These are phyloP conservation scores for Candida hispaniensis DNA, from an alignment of 805 yeast species.

Conservation along the genomic window DNA sequence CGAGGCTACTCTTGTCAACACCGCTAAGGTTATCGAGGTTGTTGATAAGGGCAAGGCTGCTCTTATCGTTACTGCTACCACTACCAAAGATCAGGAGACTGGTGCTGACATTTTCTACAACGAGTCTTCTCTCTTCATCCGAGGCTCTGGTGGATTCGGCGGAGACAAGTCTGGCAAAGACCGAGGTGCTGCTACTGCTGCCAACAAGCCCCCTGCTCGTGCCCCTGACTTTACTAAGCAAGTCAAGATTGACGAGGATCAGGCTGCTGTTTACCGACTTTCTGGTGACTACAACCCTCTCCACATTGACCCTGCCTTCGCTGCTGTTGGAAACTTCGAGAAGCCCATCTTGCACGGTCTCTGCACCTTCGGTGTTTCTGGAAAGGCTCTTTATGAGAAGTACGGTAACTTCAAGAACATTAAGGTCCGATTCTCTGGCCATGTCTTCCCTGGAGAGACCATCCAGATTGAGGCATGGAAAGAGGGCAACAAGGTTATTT, in stretches of 20 bases:
- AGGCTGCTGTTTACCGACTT: conserved; percentile 82
- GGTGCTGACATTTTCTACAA: conserved; percentile 67
- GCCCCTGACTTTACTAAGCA: conserved; percentile 57
- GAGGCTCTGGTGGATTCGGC: conserved; percentile 52
- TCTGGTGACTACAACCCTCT: conserved; percentile 93
- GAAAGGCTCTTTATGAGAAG: conserved; percentile 64
- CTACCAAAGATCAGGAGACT: conserved; percentile 54
- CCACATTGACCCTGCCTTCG: conserved; percentile 87
- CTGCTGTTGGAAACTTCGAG: conserved; percentile 75
- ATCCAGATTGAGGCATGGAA: conserved; percentile 79
- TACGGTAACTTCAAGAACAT: conserved; percentile 75
- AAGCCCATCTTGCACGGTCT: conserved; percentile 89
- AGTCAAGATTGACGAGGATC: conserved; percentile 52
- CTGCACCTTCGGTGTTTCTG: conserved; percentile 74
- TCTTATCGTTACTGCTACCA: conserved; percentile 55
- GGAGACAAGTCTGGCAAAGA: conserved; percentile 43
- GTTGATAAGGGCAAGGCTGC: conserved; percentile 83
- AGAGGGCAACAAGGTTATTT: conserved; percentile 54
- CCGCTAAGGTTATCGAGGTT: conserved; percentile 57
- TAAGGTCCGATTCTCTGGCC: conserved; percentile 82
- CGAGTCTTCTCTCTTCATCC: conserved; percentile 74
- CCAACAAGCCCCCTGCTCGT: conserved; percentile 51
- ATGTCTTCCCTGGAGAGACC: conserved; percentile 91
- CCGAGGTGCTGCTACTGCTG: conserved; percentile 49
- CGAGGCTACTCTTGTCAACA: conserved; percentile 50